Conservation (phyloP, 176 grass and related monocot genomes). For the Dactylis glomerata region DNA sequence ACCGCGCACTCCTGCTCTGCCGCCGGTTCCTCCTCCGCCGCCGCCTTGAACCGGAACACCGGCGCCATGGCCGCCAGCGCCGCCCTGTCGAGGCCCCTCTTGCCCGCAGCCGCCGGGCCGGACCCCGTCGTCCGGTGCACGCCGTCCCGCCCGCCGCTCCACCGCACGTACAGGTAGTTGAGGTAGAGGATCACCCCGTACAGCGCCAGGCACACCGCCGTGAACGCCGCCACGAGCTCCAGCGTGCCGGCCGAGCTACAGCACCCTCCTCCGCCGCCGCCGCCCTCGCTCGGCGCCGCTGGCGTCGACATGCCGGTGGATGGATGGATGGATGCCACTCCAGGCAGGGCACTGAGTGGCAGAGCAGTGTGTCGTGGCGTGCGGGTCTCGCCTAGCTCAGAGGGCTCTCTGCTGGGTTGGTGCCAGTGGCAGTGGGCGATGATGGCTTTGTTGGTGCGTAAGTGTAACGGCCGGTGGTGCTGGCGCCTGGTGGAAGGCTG, state of each 20-base stretch:
- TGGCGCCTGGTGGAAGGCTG: not conserved
- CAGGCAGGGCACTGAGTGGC: not conserved
- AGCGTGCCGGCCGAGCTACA: conserved; percentile 45
- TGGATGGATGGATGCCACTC: not conserved
- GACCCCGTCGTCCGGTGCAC: conserved; percentile 32
- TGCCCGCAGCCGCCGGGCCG: not conserved
- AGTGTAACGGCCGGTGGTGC: not conserved
- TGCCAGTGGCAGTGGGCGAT: not conserved
- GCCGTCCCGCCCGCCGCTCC: conserved; percentile 52
- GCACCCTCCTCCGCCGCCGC: not conserved
- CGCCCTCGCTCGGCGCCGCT: not conserved
- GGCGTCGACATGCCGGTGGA: conserved; percentile 8
- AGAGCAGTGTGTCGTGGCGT: not conserved
- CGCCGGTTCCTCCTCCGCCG: not conserved
- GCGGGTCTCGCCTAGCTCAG: conserved; percentile 14
- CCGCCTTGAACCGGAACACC: conserved; percentile 35
- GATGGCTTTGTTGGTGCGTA: not conserved
- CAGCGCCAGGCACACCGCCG: conserved; percentile 51
- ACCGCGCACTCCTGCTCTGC: conserved; percentile 38
- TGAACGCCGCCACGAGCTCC: conserved; percentile 59
- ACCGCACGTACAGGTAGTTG: conserved; percentile 55
- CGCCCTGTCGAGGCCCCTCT: conserved; percentile 34
- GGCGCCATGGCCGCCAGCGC: conserved; percentile 46
- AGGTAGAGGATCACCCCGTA: conserved; percentile 55
- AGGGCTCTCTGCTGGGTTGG: not conserved